These are phyloP conservation scores for Mycocentrospora acerina DNA, from an alignment of 2,329 filamentous ascomycete species.

Conservation along the genomic window DNA sequence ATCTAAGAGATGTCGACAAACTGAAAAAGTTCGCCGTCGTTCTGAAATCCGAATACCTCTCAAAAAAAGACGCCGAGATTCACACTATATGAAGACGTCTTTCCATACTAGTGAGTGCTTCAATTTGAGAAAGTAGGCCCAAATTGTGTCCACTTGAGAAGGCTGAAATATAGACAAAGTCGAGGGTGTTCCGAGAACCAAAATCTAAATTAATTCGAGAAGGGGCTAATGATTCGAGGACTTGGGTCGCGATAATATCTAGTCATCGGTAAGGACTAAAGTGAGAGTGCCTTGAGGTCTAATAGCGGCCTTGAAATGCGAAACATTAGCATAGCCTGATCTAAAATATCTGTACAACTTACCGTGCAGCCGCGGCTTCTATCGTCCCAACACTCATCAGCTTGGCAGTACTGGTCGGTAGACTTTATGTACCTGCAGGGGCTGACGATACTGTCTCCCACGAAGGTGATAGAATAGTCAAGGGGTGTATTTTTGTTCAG, in stretches of 20 bases:
- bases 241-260: constrained; percentile 1
- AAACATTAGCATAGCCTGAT: not conserved
- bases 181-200: constrained; percentile 5
- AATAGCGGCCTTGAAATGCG: constrained; percentile 20
- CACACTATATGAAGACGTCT: constrained; percentile 3
- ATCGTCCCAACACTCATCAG: constrained; percentile 44
- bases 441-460: constrained; percentile 61
- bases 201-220: constrained; percentile 5
- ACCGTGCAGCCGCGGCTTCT: constrained; percentile 75
- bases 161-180: constrained; percentile 1
- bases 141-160: constrained; percentile 9
- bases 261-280: constrained; percentile 31
- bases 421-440: constrained; percentile 63
- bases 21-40: constrained; percentile 1
- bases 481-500: constrained; percentile 70
- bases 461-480: constrained; percentile 77
- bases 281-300: constrained; percentile 25
- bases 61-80: constrained; percentile 27
- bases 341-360: constrained; percentile 43
- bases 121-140: constrained; percentile 19
- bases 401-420: constrained; percentile 62
- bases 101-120: too few relatives aligned
- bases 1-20: constrained; percentile 5
- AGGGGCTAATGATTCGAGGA: not conserved
- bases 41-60: constrained; percentile 18